phyloP scores from a whole-genome alignment of 2,329 filamentous ascomycete genomes.

The Salinomyces thailandicus region DNA sequence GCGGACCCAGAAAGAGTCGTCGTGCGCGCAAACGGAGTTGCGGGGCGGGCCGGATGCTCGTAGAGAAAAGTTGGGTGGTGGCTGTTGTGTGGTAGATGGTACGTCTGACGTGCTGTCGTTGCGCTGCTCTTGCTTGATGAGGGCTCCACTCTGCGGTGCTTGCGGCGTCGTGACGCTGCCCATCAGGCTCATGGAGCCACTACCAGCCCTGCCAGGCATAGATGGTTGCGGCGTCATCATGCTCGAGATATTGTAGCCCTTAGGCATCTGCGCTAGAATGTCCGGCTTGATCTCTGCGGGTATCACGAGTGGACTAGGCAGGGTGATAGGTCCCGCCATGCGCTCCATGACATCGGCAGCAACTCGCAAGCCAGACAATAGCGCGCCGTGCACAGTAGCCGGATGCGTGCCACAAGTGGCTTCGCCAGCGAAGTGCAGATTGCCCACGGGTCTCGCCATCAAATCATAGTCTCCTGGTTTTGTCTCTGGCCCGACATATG shows the following conservation, averaged over 20 bases:
- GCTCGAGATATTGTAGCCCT: background rate
- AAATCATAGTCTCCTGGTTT: constrained; percentile 79
- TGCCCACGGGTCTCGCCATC: constrained; percentile 77
- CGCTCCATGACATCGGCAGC: constrained; percentile 75
- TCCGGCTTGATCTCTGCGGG: constrained; percentile 37
- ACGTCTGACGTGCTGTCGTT: constrained; percentile 4
- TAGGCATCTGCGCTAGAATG: constrained; percentile 11
- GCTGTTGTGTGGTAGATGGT: background rate
- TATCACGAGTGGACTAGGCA: constrained; percentile 65
- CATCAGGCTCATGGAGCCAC: background rate
- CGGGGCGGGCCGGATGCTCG: constrained; percentile 14
- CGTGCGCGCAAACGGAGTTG: constrained; percentile 22
- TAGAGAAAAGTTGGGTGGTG: constrained; percentile 16
- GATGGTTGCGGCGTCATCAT: background rate
- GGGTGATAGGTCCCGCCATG: constrained; percentile 68
- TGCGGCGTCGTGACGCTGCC: background rate
- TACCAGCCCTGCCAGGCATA: background rate
- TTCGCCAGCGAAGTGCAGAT: constrained; percentile 90
- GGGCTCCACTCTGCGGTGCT: background rate
- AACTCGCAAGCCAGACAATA: constrained; percentile 81
- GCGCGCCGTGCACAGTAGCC: constrained; percentile 93
- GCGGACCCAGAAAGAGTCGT: constrained; percentile 24
- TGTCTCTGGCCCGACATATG: constrained; percentile 77
- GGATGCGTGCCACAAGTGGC: constrained; percentile 94
- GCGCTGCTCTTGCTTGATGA: constrained; percentile 20